Percentiles rank a stretch among this genome's conserved stretches.
Evolutionary conservation across 129 eudicot species (phyloP).

Genomic region (Chrysanthemum lavandulifolium): DNA sequence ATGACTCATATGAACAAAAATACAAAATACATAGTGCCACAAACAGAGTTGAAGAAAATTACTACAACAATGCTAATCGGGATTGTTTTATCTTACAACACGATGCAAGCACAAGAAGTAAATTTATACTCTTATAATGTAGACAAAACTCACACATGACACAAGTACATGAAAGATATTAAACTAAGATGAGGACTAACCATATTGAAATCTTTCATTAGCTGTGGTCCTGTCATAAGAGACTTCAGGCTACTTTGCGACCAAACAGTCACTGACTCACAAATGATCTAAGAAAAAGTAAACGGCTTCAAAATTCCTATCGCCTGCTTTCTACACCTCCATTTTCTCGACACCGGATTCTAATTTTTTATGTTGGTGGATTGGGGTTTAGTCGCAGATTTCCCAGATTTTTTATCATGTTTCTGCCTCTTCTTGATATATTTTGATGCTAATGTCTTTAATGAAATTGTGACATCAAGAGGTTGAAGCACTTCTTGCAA

Average conservation of each 20-base stretch:
- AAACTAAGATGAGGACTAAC: conserved; percentile 16
- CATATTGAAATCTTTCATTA: conserved; percentile 1
- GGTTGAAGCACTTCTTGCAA: conserved; percentile 61
- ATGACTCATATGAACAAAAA: no score
- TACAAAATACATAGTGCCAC: no score
- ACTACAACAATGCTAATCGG: no score
- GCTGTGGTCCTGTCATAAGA: not conserved
- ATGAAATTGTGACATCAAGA: conserved; percentile 62
- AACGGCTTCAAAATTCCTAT: not conserved
- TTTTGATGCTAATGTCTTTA: conserved; percentile 63
- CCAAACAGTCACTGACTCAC: not conserved
- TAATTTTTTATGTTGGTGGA: conserved; percentile 22
- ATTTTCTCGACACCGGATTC: conserved; percentile 4
- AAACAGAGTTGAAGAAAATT: no score
- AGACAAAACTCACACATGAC: no score
- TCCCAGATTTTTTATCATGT: conserved; percentile 35
- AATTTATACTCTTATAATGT: no score
- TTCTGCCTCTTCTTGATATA: conserved; percentile 56
- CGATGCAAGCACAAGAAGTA: no score
- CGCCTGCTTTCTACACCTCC: conserved; percentile 11
- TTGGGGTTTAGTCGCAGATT: conserved; percentile 20
- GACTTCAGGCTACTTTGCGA: not conserved
- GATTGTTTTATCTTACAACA: no score
- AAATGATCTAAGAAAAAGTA: not conserved
- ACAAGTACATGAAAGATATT: not conserved